Evolutionary conservation across 495 filamentous ascomycete species (phyloP).

Genomic region (Xylaria venustula): DNA sequence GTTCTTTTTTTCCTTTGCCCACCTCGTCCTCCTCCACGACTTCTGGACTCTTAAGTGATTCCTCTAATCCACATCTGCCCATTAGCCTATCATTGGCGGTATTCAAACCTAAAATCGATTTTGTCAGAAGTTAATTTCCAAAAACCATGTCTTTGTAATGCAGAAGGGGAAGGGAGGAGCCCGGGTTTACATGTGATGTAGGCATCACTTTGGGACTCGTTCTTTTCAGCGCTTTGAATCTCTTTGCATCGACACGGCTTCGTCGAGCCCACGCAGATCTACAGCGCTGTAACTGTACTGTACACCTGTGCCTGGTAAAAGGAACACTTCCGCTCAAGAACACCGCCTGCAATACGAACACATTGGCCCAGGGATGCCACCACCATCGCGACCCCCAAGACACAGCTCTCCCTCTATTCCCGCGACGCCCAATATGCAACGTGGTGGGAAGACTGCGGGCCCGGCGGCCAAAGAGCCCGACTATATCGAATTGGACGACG

Average conservation of each 20-base stretch:
- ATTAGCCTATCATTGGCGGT: too few species aligned
- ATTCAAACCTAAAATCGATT: too few species aligned
- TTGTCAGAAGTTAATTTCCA: too few species aligned
- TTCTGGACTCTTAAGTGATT: too few species aligned
- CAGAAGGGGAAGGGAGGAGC: neutral
- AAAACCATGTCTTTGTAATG: neutral
- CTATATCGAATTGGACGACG: conserved; percentile 26
- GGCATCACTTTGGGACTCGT: too few species aligned
- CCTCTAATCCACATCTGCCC: too few species aligned
- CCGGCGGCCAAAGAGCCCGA: conserved; percentile 10
- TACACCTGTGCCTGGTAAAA: too few species aligned
- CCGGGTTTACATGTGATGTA: too few species aligned
- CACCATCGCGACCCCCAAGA: conserved; percentile 7
- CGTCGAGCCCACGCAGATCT: neutral
- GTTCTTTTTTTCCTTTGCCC: neutral
- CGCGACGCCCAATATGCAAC: conserved; percentile 19
- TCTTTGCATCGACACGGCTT: neutral
- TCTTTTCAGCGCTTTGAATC: neutral
- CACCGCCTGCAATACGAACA: neutral
- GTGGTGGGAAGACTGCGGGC: conserved; percentile 6
- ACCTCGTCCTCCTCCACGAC: neutral
- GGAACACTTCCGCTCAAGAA: too few species aligned
- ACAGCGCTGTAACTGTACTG: neutral
- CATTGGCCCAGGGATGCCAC: conserved; percentile 15
- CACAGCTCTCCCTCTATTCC: conserved; percentile 17